Percentiles rank a stretch among this genome's conserved stretches.
These are phyloP conservation scores for Pythium dissotocum DNA, from an alignment of 352 stramenopile species.

Conservation along the genomic window DNA sequence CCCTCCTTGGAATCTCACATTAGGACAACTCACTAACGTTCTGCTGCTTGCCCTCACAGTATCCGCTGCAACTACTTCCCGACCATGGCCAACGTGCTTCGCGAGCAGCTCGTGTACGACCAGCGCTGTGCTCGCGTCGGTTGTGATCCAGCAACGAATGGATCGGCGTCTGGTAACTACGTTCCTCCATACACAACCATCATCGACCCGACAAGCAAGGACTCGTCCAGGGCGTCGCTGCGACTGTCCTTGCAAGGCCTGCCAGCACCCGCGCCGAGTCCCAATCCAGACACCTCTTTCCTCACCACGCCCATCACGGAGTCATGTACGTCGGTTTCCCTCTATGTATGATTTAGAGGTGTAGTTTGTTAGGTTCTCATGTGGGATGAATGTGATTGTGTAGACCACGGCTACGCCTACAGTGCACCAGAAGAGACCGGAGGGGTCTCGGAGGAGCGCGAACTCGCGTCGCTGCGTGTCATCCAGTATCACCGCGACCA, in stretches of 20 bases:
- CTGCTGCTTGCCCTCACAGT: constrained; percentile 22
- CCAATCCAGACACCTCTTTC: background rate
- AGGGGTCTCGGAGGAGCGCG: constrained; percentile 22
- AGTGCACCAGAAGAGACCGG: constrained; percentile 38
- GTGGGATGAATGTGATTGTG: too few relatives aligned
- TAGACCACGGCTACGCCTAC: constrained; percentile 58
- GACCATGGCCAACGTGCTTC: constrained; percentile 63
- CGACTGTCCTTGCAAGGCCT: background rate
- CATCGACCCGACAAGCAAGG: background rate
- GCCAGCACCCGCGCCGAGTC: background rate
- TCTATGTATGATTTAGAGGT: background rate
- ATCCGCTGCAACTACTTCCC: constrained; percentile 68
- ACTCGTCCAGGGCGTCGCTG: constrained; percentile 4
- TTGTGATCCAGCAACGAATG: background rate
- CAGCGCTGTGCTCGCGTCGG: constrained; percentile 42
- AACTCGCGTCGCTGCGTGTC: constrained; percentile 46
- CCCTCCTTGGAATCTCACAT: background rate
- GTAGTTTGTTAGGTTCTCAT: background rate
- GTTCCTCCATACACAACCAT: background rate
- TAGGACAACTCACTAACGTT: background rate
- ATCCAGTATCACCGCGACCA: constrained; percentile 39
- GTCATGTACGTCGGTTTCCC: background rate
- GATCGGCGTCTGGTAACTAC: background rate
- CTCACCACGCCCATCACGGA: background rate
- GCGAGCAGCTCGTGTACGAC: constrained; percentile 55